Evolutionary conservation across 2,329 filamentous ascomycete genomes (phyloP).

Genomic region (Aspergillus costaricaensis): DNA sequence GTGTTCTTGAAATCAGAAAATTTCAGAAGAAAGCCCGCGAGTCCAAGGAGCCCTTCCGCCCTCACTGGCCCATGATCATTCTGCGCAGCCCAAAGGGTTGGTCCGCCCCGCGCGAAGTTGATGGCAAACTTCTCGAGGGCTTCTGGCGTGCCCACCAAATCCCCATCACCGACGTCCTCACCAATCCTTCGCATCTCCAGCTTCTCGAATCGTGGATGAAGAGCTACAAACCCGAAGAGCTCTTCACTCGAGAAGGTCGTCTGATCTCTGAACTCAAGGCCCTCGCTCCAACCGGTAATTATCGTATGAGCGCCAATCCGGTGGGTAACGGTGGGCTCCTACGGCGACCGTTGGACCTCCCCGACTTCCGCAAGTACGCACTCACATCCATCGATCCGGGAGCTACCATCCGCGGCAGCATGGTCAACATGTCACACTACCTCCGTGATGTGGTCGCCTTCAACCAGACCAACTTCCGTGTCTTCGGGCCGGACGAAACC

Average conservation of each 20-base stretch:
- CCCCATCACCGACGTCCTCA: slow-evolving; percentile 69
- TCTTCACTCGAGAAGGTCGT: slow-evolving; percentile 66
- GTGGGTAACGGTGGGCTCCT: slow-evolving; percentile 71
- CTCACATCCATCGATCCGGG: slow-evolving; percentile 64
- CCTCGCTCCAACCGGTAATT: slow-evolving; percentile 65
- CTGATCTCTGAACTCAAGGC: slow-evolving; percentile 64
- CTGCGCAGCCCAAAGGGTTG: slow-evolving; percentile 78
- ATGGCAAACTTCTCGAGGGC: slow-evolving; percentile 70
- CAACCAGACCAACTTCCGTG: slow-evolving; percentile 69
- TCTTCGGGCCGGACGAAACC: slow-evolving; percentile 79
- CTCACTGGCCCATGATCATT: slow-evolving; percentile 77
- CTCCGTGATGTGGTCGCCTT: slow-evolving; percentile 66
- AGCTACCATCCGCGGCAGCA: slow-evolving; percentile 60
- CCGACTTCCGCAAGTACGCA: slow-evolving; percentile 69
- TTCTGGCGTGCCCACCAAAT: slow-evolving; percentile 80
- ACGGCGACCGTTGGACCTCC: slow-evolving; percentile 67
- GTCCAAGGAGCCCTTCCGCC: slow-evolving; percentile 68
- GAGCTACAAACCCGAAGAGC: slow-evolving; percentile 70
- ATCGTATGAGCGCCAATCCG: slow-evolving; percentile 76
- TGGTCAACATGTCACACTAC: slow-evolving; percentile 69
- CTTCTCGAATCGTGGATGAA: slow-evolving; percentile 75
- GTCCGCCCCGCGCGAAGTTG: slow-evolving; percentile 72
- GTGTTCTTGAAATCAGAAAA: slow-evolving; percentile 67
- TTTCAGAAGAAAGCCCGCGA: slow-evolving; percentile 73
- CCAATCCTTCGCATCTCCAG: slow-evolving; percentile 66